Evolutionary conservation across 192 early-diverging fungal species (phyloP).

Genomic region (Endogone sp.): DNA sequence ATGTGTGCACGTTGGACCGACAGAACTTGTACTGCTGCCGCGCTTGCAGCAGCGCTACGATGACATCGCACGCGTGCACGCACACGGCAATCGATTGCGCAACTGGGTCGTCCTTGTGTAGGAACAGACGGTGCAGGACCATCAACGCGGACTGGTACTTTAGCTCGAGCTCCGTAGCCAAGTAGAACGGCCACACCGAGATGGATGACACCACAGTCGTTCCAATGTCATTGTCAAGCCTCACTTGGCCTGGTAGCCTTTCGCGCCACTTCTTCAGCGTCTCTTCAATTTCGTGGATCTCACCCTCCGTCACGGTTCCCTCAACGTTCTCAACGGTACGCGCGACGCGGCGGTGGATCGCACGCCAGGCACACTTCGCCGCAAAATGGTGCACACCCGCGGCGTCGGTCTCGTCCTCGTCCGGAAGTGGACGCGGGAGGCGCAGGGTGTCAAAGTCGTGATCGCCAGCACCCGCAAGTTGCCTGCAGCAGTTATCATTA

Average conservation of each 20-base stretch:
- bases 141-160: conserved; percentile 7
- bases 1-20: conserved; percentile 8
- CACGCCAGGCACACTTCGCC: conserved; percentile 2
- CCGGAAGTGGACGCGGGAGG: conserved; percentile 2
- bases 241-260: conserved; percentile 6
- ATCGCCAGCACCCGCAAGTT: too few relatives aligned
- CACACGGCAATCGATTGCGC: conserved; percentile 1
- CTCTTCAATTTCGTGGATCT: conserved; percentile 5
- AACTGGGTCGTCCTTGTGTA: conserved; percentile 4
- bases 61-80: conserved; percentile 3
- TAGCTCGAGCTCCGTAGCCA: conserved; percentile 9
- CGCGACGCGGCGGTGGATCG: conserved; percentile 7
- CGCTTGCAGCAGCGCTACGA: conserved; percentile 3
- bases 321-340: conserved; percentile 3
- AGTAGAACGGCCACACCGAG: background rate
- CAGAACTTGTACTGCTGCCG: conserved; percentile 5
- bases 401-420: conserved; percentile 4
- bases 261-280: conserved; percentile 7
- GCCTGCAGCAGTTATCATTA: conserved; percentile 14
- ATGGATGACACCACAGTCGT: background rate
- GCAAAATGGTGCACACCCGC: conserved; percentile 11
- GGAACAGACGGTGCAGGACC: conserved; percentile 4
- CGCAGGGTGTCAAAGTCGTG: conserved; percentile 3
- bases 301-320: background rate
- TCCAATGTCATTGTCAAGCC: background rate